Conservation (phyloP, 768 basidiomycete species). For the Pisolithus tinctorius region DNA sequence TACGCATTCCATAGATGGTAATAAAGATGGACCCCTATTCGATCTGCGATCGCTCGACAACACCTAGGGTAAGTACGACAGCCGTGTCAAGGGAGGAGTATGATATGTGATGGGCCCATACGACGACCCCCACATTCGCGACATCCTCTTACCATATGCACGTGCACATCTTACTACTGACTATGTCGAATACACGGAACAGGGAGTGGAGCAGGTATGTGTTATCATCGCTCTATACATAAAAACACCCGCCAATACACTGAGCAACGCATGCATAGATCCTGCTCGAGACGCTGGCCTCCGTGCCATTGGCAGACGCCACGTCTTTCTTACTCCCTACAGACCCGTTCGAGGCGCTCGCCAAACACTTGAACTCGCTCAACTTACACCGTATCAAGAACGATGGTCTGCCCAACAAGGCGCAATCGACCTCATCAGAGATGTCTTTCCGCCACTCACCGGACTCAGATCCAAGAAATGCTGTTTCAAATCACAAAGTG, state of each 20-base stretch:
- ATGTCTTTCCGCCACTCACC: too few species aligned
- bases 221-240: neutral
- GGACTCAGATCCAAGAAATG: constrained; percentile 30
- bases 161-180: constrained; percentile 47
- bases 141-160: constrained; percentile 48
- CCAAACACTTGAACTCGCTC: constrained; percentile 44
- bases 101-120: too few species aligned
- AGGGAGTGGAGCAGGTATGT: constrained; percentile 40
- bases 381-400: too few species aligned
- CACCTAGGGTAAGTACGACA: constrained; percentile 18
- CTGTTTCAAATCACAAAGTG: neutral
- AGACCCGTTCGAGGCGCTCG: constrained; percentile 44
- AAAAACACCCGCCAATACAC: constrained; percentile 6
- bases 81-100: constrained; percentile 15
- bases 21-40: too few species aligned
- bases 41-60: too few species aligned
- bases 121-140: constrained; percentile 38
- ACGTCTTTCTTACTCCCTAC: constrained; percentile 44
- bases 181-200: constrained; percentile 48
- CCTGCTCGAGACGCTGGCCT: constrained; percentile 31
- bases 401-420: too few species aligned
- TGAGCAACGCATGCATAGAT: constrained; percentile 25
- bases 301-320: constrained; percentile 44
- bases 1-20: too few species aligned
- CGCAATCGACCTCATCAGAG: too few species aligned